These are phyloP conservation scores for Tremellales sp. DNA, from an alignment of 1,284 basidiomycete genomes.

Conservation along the genomic window DNA sequence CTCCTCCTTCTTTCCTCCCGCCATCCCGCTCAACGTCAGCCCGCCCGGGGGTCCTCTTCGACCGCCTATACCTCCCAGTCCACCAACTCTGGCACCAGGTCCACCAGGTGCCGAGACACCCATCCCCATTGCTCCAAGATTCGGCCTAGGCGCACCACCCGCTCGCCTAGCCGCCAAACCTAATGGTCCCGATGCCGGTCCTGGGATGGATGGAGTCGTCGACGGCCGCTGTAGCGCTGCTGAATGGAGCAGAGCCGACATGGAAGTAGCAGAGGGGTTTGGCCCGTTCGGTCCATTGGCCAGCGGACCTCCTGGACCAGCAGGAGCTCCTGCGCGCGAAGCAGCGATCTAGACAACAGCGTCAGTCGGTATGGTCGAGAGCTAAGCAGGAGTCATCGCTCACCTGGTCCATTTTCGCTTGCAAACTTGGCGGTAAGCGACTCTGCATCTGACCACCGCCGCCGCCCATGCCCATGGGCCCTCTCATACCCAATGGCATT, in stretches of 20 bases:
- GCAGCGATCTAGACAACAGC: conserved; percentile 25
- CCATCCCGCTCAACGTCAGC: conserved; percentile 43
- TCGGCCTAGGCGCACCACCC: conserved; percentile 32
- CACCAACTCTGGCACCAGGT: conserved; percentile 23
- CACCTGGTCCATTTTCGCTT: conserved; percentile 80
- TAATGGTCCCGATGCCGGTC: conserved; percentile 41
- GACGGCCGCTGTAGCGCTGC: conserved; percentile 28
- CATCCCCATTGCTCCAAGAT: conserved; percentile 31
- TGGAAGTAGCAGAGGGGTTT: conserved; percentile 37
- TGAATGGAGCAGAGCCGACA: conserved; percentile 40
- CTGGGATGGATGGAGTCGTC: conserved; percentile 14
- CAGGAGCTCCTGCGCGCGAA: conserved; percentile 22
- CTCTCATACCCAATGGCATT: conserved; percentile 36
- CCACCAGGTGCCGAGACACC: conserved; percentile 30
- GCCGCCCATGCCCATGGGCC: conserved; percentile 28
- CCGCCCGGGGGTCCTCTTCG: conserved; percentile 44
- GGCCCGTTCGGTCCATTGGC: conserved; percentile 18
- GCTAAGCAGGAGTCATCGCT: conserved; percentile 9
- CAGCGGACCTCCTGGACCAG: conserved; percentile 12
- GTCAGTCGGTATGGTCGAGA: neutral
- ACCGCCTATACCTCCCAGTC: conserved; percentile 32
- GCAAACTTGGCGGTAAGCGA: conserved; percentile 73
- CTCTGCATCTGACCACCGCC: conserved; percentile 38
- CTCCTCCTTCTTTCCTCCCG: conserved; percentile 25
- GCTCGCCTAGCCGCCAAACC: conserved; percentile 43